These are phyloP conservation scores for Cordyceps cicadae DNA, from an alignment of 2,329 filamentous ascomycete species.

Conservation along the genomic window DNA sequence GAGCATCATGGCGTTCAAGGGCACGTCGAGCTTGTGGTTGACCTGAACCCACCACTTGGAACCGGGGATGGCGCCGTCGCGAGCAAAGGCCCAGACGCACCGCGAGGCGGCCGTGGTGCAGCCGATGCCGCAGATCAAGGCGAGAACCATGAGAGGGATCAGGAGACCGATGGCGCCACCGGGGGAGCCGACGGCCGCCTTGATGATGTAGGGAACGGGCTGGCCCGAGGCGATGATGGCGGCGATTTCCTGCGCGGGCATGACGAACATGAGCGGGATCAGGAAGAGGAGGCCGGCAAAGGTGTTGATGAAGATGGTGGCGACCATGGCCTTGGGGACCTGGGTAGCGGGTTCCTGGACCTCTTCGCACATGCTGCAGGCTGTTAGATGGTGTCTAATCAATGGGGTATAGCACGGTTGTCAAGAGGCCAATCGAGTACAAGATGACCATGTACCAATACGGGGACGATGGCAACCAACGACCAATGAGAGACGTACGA, in stretches of 20 bases:
- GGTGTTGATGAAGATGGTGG: constrained; percentile 58
- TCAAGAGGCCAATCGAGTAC: constrained; percentile 2
- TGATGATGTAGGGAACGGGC: constrained; percentile 57
- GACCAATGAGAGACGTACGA: constrained; percentile 42
- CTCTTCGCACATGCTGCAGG: constrained; percentile 62
- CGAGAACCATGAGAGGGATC: constrained; percentile 57
- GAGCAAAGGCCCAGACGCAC: constrained; percentile 61
- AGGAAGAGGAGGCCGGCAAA: constrained; percentile 59
- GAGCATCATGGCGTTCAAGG: constrained; percentile 65
- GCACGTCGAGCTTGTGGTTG: constrained; percentile 54
- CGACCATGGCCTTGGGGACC: constrained; percentile 65
- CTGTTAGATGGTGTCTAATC: background rate
- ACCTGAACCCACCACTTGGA: constrained; percentile 53
- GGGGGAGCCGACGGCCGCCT: constrained; percentile 50
- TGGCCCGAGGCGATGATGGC: constrained; percentile 47
- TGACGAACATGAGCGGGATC: constrained; percentile 60
- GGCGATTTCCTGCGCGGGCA: constrained; percentile 53
- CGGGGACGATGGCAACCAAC: background rate
- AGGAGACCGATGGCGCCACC: constrained; percentile 56
- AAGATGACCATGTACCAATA: no score
- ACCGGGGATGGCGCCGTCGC: constrained; percentile 61
- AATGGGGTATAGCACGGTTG: background rate
- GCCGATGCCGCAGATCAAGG: constrained; percentile 57
- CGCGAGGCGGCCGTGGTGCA: constrained; percentile 62
- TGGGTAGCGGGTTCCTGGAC: constrained; percentile 57